Base-by-base conservation (phyloP, 2,329 filamentous ascomycete genomes). In the Cercospora berteroae region DNA sequence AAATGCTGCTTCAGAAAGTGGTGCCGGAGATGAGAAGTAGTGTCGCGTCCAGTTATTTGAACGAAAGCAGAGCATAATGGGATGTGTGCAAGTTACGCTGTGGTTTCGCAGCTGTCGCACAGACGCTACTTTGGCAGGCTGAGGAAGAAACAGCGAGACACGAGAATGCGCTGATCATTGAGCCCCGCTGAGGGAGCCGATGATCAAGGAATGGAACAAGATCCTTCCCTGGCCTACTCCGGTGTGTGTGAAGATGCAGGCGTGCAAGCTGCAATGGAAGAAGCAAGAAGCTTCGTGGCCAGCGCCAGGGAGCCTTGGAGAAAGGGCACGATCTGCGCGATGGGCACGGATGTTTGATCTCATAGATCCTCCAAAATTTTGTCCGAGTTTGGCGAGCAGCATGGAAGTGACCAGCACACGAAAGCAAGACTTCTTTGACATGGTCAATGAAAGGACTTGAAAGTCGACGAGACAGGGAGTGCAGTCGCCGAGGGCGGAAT, bases 1-100 rank as follows among this genome's bases (percentile, higher is more conserved):
- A 66, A 87, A 74, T 70, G 81, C 56, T 68, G 67, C 69, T 3
- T 66, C 64, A 5, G 68, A 36, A 33, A 55, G 56, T 25, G 31
- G 27, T 31, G 63, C 29, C 4, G 63, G 27, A 39, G 63, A 65
- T 27, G 56, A 52, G 56, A 65, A 60, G 44, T 65, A 65, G 44
- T 27, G 27, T 42, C 20, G 48, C 36, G 10, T 16, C 9, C 7
- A n/a, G 10, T 13, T 44, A 5, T 13, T 23, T 7, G 23, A 3
- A 27, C 25, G 48, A 25, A 25, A 55, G 6, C 48, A 29, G 7
- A 27, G 23, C 48, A 55, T n/a, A 23, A 29, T 16, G 25, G 5
- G 6, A 16, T 55, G 48, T 25, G 12, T 13, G 23, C 23, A 25
- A 25, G 23, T 27, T n/a, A 16, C 6, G 12, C 44, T 25, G 23